Evolutionary conservation across 441 rosid genomes (phyloP), one percentile per base, ranked within the genome.

Genomic region (Breynia disticha): DNA sequence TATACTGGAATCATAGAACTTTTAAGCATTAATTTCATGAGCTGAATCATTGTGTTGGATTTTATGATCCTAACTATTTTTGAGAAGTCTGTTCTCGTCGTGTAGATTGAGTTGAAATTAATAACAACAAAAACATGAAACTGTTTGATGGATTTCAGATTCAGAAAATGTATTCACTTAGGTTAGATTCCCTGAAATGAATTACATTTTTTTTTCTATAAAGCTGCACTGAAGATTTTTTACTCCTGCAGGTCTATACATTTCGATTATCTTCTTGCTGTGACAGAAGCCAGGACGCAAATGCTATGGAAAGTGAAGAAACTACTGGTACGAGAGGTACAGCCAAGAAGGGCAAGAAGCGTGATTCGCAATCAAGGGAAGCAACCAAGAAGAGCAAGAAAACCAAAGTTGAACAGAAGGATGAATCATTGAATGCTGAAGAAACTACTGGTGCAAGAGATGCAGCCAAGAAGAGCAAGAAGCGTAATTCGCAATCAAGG

Each of bases 241-340:
- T 56, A 13, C 13, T 44, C 5, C 13, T 67, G 68, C 73, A 80
- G 83, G 47, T 76, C 48, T 70, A 78, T 62, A 68, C 64, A 49
- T 68, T 76, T 47, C 76, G 70, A 67, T 68, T 55, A 59, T 41
- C 65, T 44, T 67, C 76, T 1, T 41, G 8, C 18, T 54, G 56
- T 10, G 24, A 54, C 58, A 28, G 17, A 38, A 48, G 41, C 19
- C 46, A 13, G 9, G 18, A 61, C 35, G 56, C 24, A 22, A 39
- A 38, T 35, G 17, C 20, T 16, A 20, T 10, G 7, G 58, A 52
- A 8, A 37, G 41, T 16, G 52, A 53, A 16, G 65, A 45, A 38
- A 42, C 64, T 20, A 3, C 16, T 22, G 17, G 32, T 19, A 18
- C 28, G 20, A 64, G 52, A 45, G 59, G 32, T 41, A 16, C 21